These are phyloP conservation scores for Wickerhamiella musiphila DNA, from an alignment of 805 yeast species.

Conservation along the genomic window DNA sequence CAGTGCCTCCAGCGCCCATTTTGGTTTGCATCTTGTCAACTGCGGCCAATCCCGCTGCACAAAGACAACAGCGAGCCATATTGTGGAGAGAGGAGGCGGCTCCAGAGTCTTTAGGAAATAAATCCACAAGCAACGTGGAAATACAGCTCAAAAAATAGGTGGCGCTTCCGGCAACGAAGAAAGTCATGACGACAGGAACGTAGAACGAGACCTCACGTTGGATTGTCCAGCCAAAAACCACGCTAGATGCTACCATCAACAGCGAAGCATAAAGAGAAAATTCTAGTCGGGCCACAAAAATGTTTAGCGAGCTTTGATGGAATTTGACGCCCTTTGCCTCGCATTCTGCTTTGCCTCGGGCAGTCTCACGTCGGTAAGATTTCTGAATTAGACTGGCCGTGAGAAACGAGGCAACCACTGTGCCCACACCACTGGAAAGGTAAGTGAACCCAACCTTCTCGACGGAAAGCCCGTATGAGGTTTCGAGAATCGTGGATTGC, in stretches of 20 bases:
- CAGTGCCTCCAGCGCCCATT: constrained; percentile 60
- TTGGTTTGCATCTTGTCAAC: constrained; percentile 38
- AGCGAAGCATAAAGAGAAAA: constrained; percentile 28
- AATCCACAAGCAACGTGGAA: constrained; percentile 57
- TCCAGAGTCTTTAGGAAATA: constrained; percentile 53
- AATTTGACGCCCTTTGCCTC: background rate
- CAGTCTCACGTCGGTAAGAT: constrained; percentile 25
- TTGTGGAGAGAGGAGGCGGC: constrained; percentile 62
- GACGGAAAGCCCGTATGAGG: constrained; percentile 33
- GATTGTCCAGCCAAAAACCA: constrained; percentile 63
- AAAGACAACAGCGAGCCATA: constrained; percentile 51
- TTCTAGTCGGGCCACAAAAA: constrained; percentile 37
- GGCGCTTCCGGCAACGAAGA: constrained; percentile 39
- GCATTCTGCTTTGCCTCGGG: constrained; percentile 5
- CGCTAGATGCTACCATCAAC: constrained; percentile 25
- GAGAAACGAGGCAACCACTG: constrained; percentile 39
- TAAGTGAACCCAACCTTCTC: constrained; percentile 53
- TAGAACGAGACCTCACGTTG: constrained; percentile 30
- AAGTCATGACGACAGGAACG: constrained; percentile 40
- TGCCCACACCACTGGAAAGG: constrained; percentile 56
- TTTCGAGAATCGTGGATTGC: constrained; percentile 36
- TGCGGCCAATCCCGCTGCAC: constrained; percentile 55
- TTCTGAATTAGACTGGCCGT: constrained; percentile 42
- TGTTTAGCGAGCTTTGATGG: constrained; percentile 15
- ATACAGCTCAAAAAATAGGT: constrained; percentile 40